Evolutionary conservation across 768 basidiomycete species (phyloP), one percentile per base, ranked within the genome.

Genomic region (Lentinula guzmanii): DNA sequence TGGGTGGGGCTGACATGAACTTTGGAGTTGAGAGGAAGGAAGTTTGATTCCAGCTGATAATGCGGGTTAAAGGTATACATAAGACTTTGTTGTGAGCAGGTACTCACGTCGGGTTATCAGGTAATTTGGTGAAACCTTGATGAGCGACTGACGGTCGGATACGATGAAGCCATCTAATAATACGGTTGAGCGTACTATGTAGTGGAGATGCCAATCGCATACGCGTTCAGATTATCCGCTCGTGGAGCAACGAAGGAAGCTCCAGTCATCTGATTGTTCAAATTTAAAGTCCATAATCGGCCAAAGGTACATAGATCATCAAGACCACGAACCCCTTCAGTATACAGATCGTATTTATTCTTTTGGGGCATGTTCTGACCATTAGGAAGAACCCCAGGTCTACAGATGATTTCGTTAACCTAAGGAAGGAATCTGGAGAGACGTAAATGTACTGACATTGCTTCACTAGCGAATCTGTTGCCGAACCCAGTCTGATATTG

Each of bases 81-180:
- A 13, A 33, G 28, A 35, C 6, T 21, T 37, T 37, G 37, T 6
- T 34, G 43, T 31, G 35, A n/a, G 13, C 11, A 31, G 28, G 13
- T 33, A 74, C 81, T 35, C 67, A 86, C 85, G 67, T 87, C 82
- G 8, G 80, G 80, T 86, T 88, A 48, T 81, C 78, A 1, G 80
- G 79, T 6, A 86, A 71, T 35, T 73, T 71, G 11, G 71, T 79
- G 67, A 88, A 87, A 2, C 85, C 85, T 64, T 85, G 74, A 68
- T 87, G 87, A 0, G 85, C 84, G 21, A 88, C 86, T 6, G 85
- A 86, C 4, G 86, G 86, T 33, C 85, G 79, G 62, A 88, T 86
- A 34, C 86, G 83, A 70, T 88, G 88, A 9, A 87, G 63, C 82
- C 83, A 87, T 10, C 84, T 86, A 45, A 45, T 45, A 33, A 50